Conservation (phyloP, 2,329 filamentous ascomycete species). For the Peltaster fructicola region DNA sequence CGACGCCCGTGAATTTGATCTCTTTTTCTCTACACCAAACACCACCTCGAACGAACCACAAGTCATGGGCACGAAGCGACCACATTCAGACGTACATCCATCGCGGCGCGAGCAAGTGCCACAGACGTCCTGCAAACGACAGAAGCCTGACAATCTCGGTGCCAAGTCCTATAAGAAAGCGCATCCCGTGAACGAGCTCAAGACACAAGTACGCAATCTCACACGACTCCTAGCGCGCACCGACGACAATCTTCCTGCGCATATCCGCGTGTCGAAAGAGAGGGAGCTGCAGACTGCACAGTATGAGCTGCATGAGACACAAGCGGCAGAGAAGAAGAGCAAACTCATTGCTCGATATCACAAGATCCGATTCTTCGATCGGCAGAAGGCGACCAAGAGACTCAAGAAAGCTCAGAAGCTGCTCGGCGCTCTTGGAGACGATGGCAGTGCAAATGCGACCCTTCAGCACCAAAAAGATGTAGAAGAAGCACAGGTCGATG, state of each 20-base stretch:
- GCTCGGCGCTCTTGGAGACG: conserved; percentile 28
- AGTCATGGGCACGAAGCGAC: conserved; percentile 13
- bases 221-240: conserved; percentile 45
- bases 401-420: conserved; percentile 47
- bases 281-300: conserved; percentile 51
- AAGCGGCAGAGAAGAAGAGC: conserved; percentile 43
- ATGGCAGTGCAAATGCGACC: conserved; percentile 18
- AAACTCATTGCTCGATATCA: conserved; percentile 66
- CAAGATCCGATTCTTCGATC: conserved; percentile 74
- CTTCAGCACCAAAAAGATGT: conserved; percentile 10
- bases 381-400: conserved; percentile 52
- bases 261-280: conserved; percentile 51
- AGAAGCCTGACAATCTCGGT: conserved; percentile 10
- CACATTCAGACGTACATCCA: conserved; percentile 10
- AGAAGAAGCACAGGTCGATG: conserved; percentile 45
- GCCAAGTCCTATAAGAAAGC: conserved; percentile 17
- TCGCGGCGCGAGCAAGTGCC: conserved; percentile 11
- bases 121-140: conserved; percentile 8
- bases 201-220: conserved; percentile 54
- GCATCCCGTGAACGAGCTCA: conserved; percentile 39
- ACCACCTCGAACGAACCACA: neutral
- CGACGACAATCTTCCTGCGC: conserved; percentile 38
- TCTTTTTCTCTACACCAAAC: too few species aligned
- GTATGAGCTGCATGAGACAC: conserved; percentile 42
- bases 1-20: too few species aligned